Evolutionary conservation across 805 yeast genomes (phyloP).

Genomic region (Isabelozyma gotoi): DNA sequence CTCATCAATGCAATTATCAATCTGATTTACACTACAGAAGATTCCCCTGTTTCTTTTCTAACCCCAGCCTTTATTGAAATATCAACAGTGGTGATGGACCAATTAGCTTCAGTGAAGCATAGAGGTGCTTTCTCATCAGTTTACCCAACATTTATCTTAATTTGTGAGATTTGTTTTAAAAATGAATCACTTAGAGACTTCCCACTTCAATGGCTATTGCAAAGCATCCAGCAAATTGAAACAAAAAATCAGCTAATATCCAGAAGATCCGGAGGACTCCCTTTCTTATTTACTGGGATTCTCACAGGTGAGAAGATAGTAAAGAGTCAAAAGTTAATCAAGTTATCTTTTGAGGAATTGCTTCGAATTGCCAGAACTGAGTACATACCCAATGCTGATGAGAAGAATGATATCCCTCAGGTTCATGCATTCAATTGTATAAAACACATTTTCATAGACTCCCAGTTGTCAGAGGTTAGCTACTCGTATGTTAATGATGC

Average conservation of each 20-base stretch:
- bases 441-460: slow-evolving; percentile 69
- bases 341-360: slow-evolving; percentile 51
- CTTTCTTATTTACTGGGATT: slow-evolving; percentile 73
- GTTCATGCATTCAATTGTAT: slow-evolving; percentile 92
- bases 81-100: slow-evolving; percentile 61
- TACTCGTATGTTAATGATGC: slow-evolving; percentile 55
- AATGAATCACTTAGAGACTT: slow-evolving; percentile 24
- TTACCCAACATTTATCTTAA: slow-evolving; percentile 72
- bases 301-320: slow-evolving; percentile 46
- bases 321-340: slow-evolving; percentile 34
- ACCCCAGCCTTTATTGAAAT: slow-evolving; percentile 21
- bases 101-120: slow-evolving; percentile 74
- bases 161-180: slow-evolving; percentile 56
- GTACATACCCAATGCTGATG: slow-evolving; percentile 43
- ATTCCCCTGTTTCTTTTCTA: background rate
- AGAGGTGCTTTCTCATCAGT: slow-evolving; percentile 91
- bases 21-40: slow-evolving; percentile 9
- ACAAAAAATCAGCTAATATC: slow-evolving; percentile 69
- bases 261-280: slow-evolving; percentile 91
- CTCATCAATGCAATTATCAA: slow-evolving; percentile 48
- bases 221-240: slow-evolving; percentile 53
- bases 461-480: slow-evolving; percentile 57
- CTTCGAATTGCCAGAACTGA: slow-evolving; percentile 55
- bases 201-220: slow-evolving; percentile 59
- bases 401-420: slow-evolving; percentile 76